Evolutionary conservation across 2,329 filamentous ascomycete species (phyloP), one percentile per base, ranked within the genome.

Genomic region (Aureobasidium sp.): DNA sequence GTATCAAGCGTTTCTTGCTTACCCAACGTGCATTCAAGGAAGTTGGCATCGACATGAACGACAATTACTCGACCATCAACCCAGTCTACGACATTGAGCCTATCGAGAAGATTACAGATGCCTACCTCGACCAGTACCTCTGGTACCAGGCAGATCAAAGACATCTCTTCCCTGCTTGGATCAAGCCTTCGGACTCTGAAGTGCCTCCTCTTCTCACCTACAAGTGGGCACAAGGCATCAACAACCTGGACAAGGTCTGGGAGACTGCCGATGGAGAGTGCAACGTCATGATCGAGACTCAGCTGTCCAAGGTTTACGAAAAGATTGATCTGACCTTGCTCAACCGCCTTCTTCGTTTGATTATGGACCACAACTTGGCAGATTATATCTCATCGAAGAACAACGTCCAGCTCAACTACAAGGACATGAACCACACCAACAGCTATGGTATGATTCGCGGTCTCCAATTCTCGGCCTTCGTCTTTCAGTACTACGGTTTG

Each of bases 311-410:
- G 77, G 92, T 99, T 50, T 99, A 99, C 68, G 94, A 99, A 78
- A 99, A 99, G 83, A 96, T 99, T 65, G 94, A 99, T 78, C 79
- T 99, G 65, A 99, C 94, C 0, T 81, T 99, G 63, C 84, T 99
- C 68, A 99, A 99, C 77, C 90, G 93, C 63, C 82, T 99, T 36
- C 81, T 99, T 55, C 85, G 94, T 52, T 78, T 99, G 67, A 97
- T 99, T 74, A 99, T 99, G 95, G 95, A 99, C 70, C 94, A 99
- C 81, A 99, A 99, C 74, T 78, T 99, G 78, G 94, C 94, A 5
- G 95, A 99, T 75, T 99, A 99, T 77, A 99, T 99, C 71, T 97
- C 93, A 1, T 92, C 93, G 41, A 99, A 99, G 84, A 99, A 99
- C 81, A 99, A 99, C 72, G 94, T 99, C 13, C 93, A 97, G 74